phyloP scores from a whole-genome alignment of 495 filamentous ascomycete species.

The Amniculicola lignicola region DNA sequence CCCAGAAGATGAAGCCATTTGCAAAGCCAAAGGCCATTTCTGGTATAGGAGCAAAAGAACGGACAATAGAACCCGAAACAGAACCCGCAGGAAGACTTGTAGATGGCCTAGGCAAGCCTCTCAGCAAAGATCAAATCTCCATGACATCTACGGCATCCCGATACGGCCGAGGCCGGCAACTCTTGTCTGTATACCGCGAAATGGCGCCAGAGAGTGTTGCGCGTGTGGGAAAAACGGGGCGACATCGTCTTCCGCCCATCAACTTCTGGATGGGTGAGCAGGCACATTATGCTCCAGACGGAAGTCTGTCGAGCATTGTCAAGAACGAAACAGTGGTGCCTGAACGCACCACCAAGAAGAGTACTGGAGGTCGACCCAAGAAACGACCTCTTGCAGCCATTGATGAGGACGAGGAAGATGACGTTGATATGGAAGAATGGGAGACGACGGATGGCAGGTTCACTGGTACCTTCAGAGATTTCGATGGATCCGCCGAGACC shows the following conservation, averaged over 20 bases:
- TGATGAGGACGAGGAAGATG: slow-evolving; percentile 49
- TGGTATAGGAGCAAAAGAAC: slow-evolving; percentile 28
- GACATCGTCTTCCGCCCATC: slow-evolving; percentile 68
- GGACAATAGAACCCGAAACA: slow-evolving; percentile 15
- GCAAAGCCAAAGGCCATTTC: slow-evolving; percentile 19
- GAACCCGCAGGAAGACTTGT: slow-evolving; percentile 12
- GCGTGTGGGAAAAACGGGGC: slow-evolving; percentile 54
- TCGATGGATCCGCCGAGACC: slow-evolving; percentile 51
- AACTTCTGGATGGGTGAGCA: slow-evolving; percentile 84
- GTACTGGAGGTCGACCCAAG: slow-evolving; percentile 23
- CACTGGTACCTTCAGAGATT: slow-evolving; percentile 55
- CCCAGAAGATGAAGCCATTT: slow-evolving; percentile 7
- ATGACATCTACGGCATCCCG: slow-evolving; percentile 41
- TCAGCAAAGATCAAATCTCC: slow-evolving; percentile 15
- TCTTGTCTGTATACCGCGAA: slow-evolving; percentile 67
- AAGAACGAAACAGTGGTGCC: slow-evolving; percentile 44
- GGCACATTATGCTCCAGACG: slow-evolving; percentile 62
- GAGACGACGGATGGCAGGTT: slow-evolving; percentile 59
- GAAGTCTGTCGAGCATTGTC: slow-evolving; percentile 69
- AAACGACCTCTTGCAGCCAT: slow-evolving; percentile 35
- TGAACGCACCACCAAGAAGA: neutral
- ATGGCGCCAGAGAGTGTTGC: slow-evolving; percentile 57
- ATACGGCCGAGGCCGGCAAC: slow-evolving; percentile 53
- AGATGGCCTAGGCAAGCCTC: slow-evolving; percentile 13
- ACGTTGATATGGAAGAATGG: slow-evolving; percentile 55